Percentiles rank a stretch among this genome's conserved stretches.
These are phyloP conservation scores for Petunia secreta DNA, from an alignment of 257 asterid genomes.

Conservation along the genomic window DNA sequence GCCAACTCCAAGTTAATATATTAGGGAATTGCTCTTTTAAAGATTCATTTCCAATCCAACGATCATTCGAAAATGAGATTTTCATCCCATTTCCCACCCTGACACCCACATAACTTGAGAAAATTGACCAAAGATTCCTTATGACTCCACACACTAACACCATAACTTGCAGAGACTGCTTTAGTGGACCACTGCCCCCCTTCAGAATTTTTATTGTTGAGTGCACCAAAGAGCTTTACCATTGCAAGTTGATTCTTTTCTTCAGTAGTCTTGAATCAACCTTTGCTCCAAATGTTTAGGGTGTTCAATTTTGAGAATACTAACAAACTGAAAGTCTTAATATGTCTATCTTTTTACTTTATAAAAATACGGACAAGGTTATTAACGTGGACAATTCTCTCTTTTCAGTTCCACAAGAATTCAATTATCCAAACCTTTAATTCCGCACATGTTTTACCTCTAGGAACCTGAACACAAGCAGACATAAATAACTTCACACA, in stretches of 20 bases:
- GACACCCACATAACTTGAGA: too few relatives aligned
- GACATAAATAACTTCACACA: not conserved
- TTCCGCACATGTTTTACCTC: not conserved
- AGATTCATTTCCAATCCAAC: too few relatives aligned
- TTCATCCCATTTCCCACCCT: too few relatives aligned
- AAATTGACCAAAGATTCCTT: too few relatives aligned
- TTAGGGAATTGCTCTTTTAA: too few relatives aligned
- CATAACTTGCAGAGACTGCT: too few relatives aligned
- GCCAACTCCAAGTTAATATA: too few relatives aligned
- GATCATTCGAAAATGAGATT: too few relatives aligned
- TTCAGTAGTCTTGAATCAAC: constrained; percentile 13
- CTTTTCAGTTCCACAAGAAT: not conserved
- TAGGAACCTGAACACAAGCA: not conserved
- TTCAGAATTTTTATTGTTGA: not conserved
- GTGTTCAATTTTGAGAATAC: not conserved
- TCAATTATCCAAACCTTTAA: not conserved
- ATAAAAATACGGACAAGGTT: not conserved
- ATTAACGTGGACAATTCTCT: constrained; percentile 9
- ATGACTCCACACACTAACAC: too few relatives aligned
- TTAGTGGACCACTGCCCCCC: too few relatives aligned
- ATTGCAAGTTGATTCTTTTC: not conserved
- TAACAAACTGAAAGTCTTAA: constrained; percentile 13
- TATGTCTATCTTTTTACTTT: not conserved
- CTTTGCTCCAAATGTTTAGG: constrained; percentile 18
- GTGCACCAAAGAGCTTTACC: constrained; percentile 15